A percentile compares a stretch with the other conserved stretches of the same genome.
Conservation (phyloP, 1,284 basidiomycete genomes). For the Trichosporon inkin region DNA sequence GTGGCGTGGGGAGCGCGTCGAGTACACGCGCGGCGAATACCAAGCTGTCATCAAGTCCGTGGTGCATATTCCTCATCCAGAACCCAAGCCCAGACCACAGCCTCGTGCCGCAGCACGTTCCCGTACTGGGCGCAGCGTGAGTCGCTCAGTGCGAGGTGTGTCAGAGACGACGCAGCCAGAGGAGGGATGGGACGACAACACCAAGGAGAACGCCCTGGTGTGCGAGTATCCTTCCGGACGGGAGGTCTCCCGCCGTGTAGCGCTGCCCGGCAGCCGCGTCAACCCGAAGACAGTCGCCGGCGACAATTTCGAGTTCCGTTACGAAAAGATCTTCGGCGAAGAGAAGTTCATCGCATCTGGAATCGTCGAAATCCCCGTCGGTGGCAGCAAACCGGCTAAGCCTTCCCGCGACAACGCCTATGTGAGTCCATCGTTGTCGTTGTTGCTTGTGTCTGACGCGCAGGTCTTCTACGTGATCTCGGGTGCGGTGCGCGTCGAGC, state of each 20-base stretch:
- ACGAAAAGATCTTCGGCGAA: conserved; percentile 94
- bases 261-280: conserved; percentile 55
- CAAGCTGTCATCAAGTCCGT: conserved; percentile 79
- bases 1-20: conserved; percentile 88
- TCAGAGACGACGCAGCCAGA: neutral
- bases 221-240: conserved; percentile 62
- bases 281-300: conserved; percentile 56
- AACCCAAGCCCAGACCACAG: neutral
- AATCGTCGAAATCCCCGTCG: conserved; percentile 72
- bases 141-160: conserved; percentile 50
- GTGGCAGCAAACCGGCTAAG: conserved; percentile 75
- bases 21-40: conserved; percentile 63
- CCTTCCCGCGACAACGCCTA: conserved; percentile 91
- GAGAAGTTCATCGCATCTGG: conserved; percentile 87
- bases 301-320: conserved; percentile 64
- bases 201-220: conserved; percentile 64
- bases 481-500: conserved; percentile 78
- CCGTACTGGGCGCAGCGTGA: neutral
- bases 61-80: conserved; percentile 40
- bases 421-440: conserved; percentile 56
- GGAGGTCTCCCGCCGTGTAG: conserved; percentile 61
- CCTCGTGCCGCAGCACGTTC: neutral
- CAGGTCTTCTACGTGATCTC: conserved; percentile 84
- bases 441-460: neutral
- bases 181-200: conserved; percentile 79